These are phyloP conservation scores for Tieghemostelium lacteum DNA, from an alignment of 78 protist species.

Conservation along the genomic window DNA sequence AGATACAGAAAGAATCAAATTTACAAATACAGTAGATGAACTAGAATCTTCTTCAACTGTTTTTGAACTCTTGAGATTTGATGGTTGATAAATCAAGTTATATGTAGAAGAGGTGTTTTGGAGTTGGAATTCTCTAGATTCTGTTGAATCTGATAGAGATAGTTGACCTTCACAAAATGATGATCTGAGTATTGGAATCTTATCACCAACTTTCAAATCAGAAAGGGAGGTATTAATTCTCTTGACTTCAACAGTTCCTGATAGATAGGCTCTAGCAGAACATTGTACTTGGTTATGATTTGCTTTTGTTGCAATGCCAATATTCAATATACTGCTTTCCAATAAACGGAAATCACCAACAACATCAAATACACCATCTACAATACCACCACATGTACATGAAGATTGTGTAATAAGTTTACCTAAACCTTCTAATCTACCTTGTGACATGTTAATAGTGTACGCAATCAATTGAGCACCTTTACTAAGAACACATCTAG, in stretches of 20 bases:
- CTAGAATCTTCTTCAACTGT: too few relatives aligned
- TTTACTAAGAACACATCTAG: not conserved
- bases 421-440: not conserved
- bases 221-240: not conserved
- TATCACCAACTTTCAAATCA: not conserved
- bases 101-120: not conserved
- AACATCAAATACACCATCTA: slow-evolving; percentile 23
- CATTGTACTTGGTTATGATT: not conserved
- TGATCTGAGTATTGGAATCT: not conserved
- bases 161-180: not conserved
- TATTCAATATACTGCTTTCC: not conserved
- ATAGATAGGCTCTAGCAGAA: not conserved
- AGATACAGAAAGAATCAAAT: too few relatives aligned
- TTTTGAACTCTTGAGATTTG: too few relatives aligned
- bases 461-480: slow-evolving; percentile 3
- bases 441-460: not conserved
- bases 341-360: slow-evolving; percentile 11
- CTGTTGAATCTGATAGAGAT: slow-evolving; percentile 4
- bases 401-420: not conserved
- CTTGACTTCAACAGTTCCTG: slow-evolving; percentile 12
- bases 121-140: slow-evolving; percentile 13
- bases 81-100: slow-evolving; percentile 49
- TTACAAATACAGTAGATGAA: too few relatives aligned
- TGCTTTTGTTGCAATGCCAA: not conserved
- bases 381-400: slow-evolving; percentile 31